A percentile compares a stretch with the other conserved stretches of the same genome.
phyloP scores from a whole-genome alignment of 495 filamentous ascomycete species.

The Neurospora tetrasperma region DNA sequence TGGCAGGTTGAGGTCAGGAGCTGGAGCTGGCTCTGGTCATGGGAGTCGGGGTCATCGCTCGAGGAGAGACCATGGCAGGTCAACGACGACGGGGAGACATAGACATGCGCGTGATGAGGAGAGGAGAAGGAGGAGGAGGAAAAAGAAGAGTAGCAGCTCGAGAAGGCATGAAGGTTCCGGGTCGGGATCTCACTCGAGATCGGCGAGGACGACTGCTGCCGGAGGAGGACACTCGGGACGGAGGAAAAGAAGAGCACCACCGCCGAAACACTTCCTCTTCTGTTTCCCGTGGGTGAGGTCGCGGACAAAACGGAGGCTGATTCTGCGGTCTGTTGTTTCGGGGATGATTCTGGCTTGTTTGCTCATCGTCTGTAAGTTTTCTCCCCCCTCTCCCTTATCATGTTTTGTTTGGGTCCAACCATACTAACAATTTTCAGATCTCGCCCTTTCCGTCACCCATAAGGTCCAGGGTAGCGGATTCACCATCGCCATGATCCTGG shows the following conservation, averaged over 20 bases:
- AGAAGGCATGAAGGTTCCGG: background rate
- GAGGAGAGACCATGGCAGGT: background rate
- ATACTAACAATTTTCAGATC: constrained; percentile 38
- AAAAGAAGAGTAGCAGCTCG: constrained; percentile 2
- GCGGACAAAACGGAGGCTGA: constrained; percentile 40
- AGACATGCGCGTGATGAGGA: background rate
- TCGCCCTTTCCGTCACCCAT: constrained; percentile 54
- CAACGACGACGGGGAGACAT: background rate
- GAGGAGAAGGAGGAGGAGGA: constrained; percentile 2
- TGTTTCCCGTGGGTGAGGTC: constrained; percentile 46
- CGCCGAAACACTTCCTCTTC: constrained; percentile 34
- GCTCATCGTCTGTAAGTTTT: constrained; percentile 48
- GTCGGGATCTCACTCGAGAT: background rate
- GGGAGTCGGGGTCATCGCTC: background rate
- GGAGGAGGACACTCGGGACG: background rate
- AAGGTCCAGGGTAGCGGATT: constrained; percentile 49
- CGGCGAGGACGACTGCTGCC: background rate
- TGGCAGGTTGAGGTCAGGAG: background rate
- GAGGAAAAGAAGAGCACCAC: constrained; percentile 6
- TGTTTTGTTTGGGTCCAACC: background rate
- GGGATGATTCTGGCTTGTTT: constrained; percentile 43
- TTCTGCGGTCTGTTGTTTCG: constrained; percentile 48
- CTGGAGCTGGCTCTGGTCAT: background rate
- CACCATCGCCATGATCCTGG: constrained; percentile 64
- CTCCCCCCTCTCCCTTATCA: background rate